Percentiles rank a stretch among this genome's conserved stretches.
These are phyloP conservation scores for Lipomyces yamanashiensis DNA, from an alignment of 805 yeast genomes.

Conservation along the genomic window DNA sequence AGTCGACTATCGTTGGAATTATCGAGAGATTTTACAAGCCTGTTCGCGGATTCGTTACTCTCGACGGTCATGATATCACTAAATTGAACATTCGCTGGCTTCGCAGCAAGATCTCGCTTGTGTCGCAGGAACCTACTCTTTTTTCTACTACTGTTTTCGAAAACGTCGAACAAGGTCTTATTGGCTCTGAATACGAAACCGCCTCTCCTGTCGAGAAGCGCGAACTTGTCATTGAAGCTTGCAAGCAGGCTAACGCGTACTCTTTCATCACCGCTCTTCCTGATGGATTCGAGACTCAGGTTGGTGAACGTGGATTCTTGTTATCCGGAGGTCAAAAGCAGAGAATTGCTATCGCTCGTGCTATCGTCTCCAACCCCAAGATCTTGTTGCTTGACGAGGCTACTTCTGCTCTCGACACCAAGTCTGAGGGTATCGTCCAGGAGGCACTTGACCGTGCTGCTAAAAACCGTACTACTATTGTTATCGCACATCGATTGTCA, in stretches of 20 bases:
- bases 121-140: slow-evolving; percentile 94
- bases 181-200: slow-evolving; percentile 42
- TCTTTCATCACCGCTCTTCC: slow-evolving; percentile 58
- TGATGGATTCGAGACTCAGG: slow-evolving; percentile 51
- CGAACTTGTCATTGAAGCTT: slow-evolving; percentile 50
- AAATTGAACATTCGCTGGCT: slow-evolving; percentile 75
- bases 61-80: slow-evolving; percentile 84
- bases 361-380: slow-evolving; percentile 59
- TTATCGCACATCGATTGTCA: slow-evolving; percentile 87
- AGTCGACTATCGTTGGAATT: slow-evolving; percentile 83
- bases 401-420: slow-evolving; percentile 67
- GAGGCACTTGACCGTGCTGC: slow-evolving; percentile 50
- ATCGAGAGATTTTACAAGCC: slow-evolving; percentile 90
- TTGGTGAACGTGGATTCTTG: slow-evolving; percentile 64
- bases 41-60: slow-evolving; percentile 67
- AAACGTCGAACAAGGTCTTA: slow-evolving; percentile 76
- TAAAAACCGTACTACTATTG: slow-evolving; percentile 59
- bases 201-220: slow-evolving; percentile 48
- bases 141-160: slow-evolving; percentile 85
- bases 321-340: slow-evolving; percentile 73
- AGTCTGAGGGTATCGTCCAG: slow-evolving; percentile 64
- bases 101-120: slow-evolving; percentile 80
- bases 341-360: slow-evolving; percentile 67
- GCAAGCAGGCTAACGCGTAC: slow-evolving; percentile 57
- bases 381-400: slow-evolving; percentile 69